Percentiles rank a stretch among this genome's conserved stretches.
Conservation (phyloP, 2,329 filamentous ascomycete species). For the Pseudocercospora eumusae region DNA sequence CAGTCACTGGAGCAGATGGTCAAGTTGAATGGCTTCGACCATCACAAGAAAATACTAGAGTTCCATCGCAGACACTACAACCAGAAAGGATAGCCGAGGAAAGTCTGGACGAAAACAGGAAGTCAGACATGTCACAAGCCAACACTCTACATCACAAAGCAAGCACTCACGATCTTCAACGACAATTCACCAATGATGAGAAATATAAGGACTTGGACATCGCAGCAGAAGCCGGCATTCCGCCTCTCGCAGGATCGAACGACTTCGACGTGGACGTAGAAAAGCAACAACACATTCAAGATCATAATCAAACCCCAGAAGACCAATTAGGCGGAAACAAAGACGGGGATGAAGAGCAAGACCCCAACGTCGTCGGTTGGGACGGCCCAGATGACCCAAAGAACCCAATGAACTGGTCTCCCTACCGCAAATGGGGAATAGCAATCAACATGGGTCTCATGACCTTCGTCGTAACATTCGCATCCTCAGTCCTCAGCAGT, state of each 20-base stretch:
- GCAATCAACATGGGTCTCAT: conserved; percentile 30
- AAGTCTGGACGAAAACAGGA: not conserved
- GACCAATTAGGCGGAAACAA: conserved; percentile 12
- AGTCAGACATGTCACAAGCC: conserved; percentile 11
- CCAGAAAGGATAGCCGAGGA: not conserved
- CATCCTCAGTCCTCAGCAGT: conserved; percentile 44
- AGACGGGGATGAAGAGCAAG: conserved; percentile 22
- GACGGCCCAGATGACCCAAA: conserved; percentile 28
- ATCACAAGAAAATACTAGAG: not conserved
- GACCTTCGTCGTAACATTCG: conserved; percentile 53
- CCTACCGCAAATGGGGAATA: conserved; percentile 31
- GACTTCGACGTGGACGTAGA: conserved; percentile 18
- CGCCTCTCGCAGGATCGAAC: not conserved
- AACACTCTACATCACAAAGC: conserved; percentile 9
- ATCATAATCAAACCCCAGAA: not conserved
- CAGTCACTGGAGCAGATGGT: conserved; percentile 9
- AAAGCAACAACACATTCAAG: conserved; percentile 17
- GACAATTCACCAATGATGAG: conserved; percentile 10
- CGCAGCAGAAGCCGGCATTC: not conserved
- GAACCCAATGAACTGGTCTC: conserved; percentile 29
- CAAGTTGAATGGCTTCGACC: conserved; percentile 16
- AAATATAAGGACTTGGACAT: conserved; percentile 19
- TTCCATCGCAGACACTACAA: not conserved
- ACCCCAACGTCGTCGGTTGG: conserved; percentile 32
- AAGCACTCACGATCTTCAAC: conserved; percentile 10